These are phyloP conservation scores for Pseudogymnoascus sp. DNA, from an alignment of 2,329 filamentous ascomycete genomes.

Conservation along the genomic window DNA sequence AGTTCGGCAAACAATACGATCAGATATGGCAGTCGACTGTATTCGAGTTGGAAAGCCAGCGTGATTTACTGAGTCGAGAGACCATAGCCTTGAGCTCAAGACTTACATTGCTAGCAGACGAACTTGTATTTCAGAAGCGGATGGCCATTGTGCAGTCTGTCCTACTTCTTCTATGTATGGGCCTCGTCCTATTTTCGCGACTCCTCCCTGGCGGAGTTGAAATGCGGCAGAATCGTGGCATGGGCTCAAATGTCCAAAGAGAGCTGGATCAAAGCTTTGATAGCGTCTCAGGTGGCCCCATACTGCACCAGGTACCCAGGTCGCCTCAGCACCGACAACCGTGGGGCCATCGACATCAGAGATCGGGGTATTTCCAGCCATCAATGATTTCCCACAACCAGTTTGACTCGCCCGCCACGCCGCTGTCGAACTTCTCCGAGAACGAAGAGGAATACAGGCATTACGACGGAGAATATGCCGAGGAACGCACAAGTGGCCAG, in stretches of 20 bases:
- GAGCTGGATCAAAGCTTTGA: background rate
- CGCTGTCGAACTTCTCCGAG: conserved; percentile 19
- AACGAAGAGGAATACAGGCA: background rate
- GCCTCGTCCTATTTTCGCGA: conserved; percentile 74
- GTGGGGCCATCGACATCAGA: background rate
- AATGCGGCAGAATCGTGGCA: background rate
- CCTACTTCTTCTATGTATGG: conserved; percentile 76
- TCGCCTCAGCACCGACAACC: background rate
- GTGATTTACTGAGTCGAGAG: conserved; percentile 75
- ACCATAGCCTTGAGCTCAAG: conserved; percentile 73
- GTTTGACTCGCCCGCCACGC: conserved; percentile 20
- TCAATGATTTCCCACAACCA: conserved; percentile 15
- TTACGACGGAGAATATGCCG: background rate
- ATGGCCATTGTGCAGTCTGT: conserved; percentile 91
- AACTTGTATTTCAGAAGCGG: conserved; percentile 77
- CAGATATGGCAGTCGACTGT: conserved; percentile 95
- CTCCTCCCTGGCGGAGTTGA: conserved; percentile 33
- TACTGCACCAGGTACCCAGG: background rate
- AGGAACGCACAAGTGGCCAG: background rate
- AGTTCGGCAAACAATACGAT: conserved; percentile 79
- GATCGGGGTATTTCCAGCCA: background rate
- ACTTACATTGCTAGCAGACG: conserved; percentile 85
- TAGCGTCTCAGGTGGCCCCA: background rate
- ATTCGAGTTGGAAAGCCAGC: conserved; percentile 80
- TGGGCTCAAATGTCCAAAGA: background rate